These are phyloP conservation scores for Lolium perenne DNA, from an alignment of 176 grass and related monocot genomes.

Conservation along the genomic window DNA sequence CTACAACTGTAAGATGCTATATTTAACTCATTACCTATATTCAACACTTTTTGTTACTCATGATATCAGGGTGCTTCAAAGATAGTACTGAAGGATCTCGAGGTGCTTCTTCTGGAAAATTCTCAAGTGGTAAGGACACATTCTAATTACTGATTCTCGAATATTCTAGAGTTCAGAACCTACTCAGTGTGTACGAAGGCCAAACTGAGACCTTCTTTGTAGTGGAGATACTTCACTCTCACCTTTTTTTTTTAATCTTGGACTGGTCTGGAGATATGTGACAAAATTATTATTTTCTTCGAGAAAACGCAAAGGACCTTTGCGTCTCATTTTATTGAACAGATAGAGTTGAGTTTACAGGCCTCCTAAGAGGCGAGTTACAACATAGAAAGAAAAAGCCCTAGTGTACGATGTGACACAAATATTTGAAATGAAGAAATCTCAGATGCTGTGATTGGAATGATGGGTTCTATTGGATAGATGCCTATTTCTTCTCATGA, in stretches of 20 bases:
- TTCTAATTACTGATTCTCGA: slow-evolving; percentile 30
- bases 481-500: slow-evolving; percentile 27
- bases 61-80: slow-evolving; percentile 73
- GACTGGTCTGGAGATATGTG: not conserved
- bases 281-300: not conserved
- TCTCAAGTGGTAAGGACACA: slow-evolving; percentile 67
- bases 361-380: too few species aligned
- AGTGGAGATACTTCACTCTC: slow-evolving; percentile 19
- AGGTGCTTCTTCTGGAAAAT: slow-evolving; percentile 76
- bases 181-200: not conserved
- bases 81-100: slow-evolving; percentile 73
- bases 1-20: not conserved
- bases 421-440: slow-evolving; percentile 1
- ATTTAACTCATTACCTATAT: not conserved
- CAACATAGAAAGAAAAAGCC: too few species aligned
- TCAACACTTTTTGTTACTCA: slow-evolving; percentile 32
- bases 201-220: not conserved
- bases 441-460: not conserved
- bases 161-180: not conserved
- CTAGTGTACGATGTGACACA: not conserved
- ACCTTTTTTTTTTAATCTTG: not conserved
- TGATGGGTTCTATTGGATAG: not conserved
- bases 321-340: too few species aligned
- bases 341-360: too few species aligned
- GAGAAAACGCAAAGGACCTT: too few species aligned